Base-by-base conservation (phyloP, 805 yeast species). In the Pichia phayaonensis region DNA sequence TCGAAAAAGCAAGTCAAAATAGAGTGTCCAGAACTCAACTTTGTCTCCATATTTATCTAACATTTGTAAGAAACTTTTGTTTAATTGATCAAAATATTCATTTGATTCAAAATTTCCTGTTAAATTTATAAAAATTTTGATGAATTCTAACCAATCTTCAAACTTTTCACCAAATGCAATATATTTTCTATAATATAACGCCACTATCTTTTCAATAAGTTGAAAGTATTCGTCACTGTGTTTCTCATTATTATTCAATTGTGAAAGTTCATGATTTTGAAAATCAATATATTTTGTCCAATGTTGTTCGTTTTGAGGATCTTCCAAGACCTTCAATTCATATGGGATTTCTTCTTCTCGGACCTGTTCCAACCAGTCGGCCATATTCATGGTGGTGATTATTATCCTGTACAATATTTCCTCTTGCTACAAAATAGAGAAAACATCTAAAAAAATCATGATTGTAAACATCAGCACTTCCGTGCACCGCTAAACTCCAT, bases 1-100 rank as follows among this genome's bases (percentile, higher is more conserved):
- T 4, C 11, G 20, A 7, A 16, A 34, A 34, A 34, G 38, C 8
- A n/a, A 5, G 20, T 34, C n/a, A 11, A 34, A 8, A n/a, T 34
- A 34, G 8, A 34, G 20, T 34, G 4, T 7, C 56, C 56, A 54
- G n/a, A 47, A 50, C 4, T 22, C 34, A 12, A 40, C 8, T 11
- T 40, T 34, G 20, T 12, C n/a, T 24, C 38, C 43, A 21, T 34
- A 34, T 34, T n/a, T 34, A 34, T 16, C 20, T 8, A 34, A 1
- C 38, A 34, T 11, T 34, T 34, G 38, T 34, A 34, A 34, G n/a
- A 34, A 34, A n/a, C 8, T 34, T 5, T 34, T n/a, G n/a, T 39
- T 39, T 8, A 39, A 10, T 20, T 39, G 40, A n/a, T 34, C 10
- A 7, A 34, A 34, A 34, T 34, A 34, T 15, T 34, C 20, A 16